phyloP scores from a whole-genome alignment of 352 stramenopile species.

The Globisporangium okanoganense region DNA sequence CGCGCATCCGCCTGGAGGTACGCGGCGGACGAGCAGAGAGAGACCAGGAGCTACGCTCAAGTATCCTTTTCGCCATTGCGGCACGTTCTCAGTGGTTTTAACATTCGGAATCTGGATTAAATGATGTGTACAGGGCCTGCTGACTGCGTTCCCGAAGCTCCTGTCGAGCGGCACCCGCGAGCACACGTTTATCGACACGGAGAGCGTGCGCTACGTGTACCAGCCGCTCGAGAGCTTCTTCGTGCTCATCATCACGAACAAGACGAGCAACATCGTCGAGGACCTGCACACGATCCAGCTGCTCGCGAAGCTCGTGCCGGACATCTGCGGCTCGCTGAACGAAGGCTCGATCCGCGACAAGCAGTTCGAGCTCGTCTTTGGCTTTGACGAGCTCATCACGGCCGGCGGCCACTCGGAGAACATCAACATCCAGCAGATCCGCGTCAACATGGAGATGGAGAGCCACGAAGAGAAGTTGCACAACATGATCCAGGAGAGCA shows the following conservation, averaged over 20 bases:
- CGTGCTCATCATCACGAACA: constrained; percentile 98
- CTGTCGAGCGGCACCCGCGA: constrained; percentile 91
- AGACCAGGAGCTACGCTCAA: not conserved
- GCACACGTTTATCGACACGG: constrained; percentile 99
- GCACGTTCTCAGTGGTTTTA: too few relatives aligned
- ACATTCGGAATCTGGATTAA: too few relatives aligned
- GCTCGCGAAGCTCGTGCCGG: constrained; percentile 96
- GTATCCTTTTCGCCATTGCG: not conserved
- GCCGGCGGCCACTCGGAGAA: constrained; percentile 97
- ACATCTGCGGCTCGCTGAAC: constrained; percentile 92
- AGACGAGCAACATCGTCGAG: constrained; percentile 99
- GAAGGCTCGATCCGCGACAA: constrained; percentile 95
- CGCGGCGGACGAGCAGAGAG: not conserved
- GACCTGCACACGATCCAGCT: constrained; percentile 98
- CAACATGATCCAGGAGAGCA: constrained; percentile 97
- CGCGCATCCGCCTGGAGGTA: constrained; percentile 95
- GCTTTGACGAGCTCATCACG: constrained; percentile 98
- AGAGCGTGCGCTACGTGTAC: constrained; percentile 98
- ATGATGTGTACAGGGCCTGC: constrained; percentile 86
- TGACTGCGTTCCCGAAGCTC: constrained; percentile 99
- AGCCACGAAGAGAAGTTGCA: constrained; percentile 98
- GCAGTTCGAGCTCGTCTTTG: constrained; percentile 98
- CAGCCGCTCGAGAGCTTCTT: constrained; percentile 98
- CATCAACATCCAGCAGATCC: constrained; percentile 91
- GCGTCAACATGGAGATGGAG: constrained; percentile 99